Base-by-base conservation (phyloP, 208 protist species). In the Herpetomonas tarakana region DNA sequence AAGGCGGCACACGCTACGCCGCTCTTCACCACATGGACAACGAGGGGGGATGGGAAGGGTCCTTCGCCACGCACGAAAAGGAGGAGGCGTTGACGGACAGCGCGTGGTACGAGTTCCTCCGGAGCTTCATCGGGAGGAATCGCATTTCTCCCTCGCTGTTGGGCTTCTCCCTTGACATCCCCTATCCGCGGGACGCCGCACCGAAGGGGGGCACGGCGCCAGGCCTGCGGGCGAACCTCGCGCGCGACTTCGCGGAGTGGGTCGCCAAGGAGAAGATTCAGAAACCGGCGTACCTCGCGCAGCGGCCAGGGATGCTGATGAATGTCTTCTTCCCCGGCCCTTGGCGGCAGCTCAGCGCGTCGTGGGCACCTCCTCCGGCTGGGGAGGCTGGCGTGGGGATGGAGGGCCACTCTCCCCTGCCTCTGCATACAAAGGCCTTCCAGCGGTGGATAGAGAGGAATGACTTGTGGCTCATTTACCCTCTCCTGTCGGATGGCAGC, bases 281-380 rank as follows among this genome's bases (percentile, higher is more conserved):
- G 0, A 55, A 54, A 19, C 51, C 60, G 30, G 53, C 62, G 0
- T 65, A 67, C 49, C 55, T 58, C 7, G 62, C 56, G 38, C 38
- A 41, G 52, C 6, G 66, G 25, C 66, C 66, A n/a, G 60, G 59
- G 44, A 24, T 49, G 9, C 16, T 22, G 11, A 18, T 12, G 16
- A 49, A 49, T 22, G 19, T 49, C 19, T 11, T 22, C 44, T 49
- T 49, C 19, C 16, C 44, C 16, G 4, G 19, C 3, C 16, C 44
- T 4, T 49, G 44, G 44, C 44, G 44, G 6, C 44, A 18, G 4
- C 44, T 49, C 16, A 49, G 44, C 44, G 19, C 44, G 16, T 22
- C 16, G 9, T n/a, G n/a, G n/a, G n/a, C n/a, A n/a, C n/a, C n/a
- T n/a, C n/a, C n/a, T n/a, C n/a, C n/a, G n/a, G n/a, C n/a, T n/a